Percentiles rank a stretch among this genome's conserved stretches.
These are phyloP conservation scores for Dipodascus geniculatus DNA, from an alignment of 805 yeast species.

Conservation along the genomic window DNA sequence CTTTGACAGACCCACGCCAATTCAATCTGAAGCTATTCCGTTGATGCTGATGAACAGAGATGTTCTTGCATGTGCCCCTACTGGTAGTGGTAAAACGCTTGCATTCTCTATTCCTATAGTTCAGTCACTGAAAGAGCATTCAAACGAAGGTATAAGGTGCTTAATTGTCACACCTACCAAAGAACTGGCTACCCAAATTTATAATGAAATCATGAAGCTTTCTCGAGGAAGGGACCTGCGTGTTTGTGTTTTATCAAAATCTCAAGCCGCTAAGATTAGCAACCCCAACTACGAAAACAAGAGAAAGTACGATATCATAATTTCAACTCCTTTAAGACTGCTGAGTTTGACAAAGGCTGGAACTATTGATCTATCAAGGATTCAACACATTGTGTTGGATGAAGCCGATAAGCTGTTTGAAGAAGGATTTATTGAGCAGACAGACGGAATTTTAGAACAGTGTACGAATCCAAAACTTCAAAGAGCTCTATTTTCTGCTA, in stretches of 20 bases:
- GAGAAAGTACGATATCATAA: conserved; percentile 63
- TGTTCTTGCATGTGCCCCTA: conserved; percentile 88
- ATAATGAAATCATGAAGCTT: conserved; percentile 50
- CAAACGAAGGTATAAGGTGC: conserved; percentile 46
- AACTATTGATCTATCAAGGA: conserved; percentile 45
- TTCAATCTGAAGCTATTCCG: conserved; percentile 87
- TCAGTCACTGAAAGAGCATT: conserved; percentile 35
- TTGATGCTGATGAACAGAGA: conserved; percentile 58
- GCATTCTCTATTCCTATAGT: conserved; percentile 80
- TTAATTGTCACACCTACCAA: conserved; percentile 87
- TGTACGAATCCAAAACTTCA: conserved; percentile 36
- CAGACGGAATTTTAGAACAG: conserved; percentile 66
- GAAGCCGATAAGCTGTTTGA: conserved; percentile 95
- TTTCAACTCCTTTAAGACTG: conserved; percentile 81
- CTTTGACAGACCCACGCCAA: conserved; percentile 81
- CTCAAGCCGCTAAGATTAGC: conserved; percentile 51
- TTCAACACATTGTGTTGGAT: conserved; percentile 76
- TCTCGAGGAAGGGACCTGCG: conserved; percentile 42
- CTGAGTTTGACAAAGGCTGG: conserved; percentile 63
- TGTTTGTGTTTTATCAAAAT: conserved; percentile 57
- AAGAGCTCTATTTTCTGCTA: conserved; percentile 86
- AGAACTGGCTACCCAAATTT: conserved; percentile 83
- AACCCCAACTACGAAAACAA: conserved; percentile 38
- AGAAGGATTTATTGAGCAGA: conserved; percentile 76
- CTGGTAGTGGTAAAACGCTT: conserved; percentile 95